Conservation (phyloP, 768 basidiomycete genomes). For the Calocera cornea region DNA sequence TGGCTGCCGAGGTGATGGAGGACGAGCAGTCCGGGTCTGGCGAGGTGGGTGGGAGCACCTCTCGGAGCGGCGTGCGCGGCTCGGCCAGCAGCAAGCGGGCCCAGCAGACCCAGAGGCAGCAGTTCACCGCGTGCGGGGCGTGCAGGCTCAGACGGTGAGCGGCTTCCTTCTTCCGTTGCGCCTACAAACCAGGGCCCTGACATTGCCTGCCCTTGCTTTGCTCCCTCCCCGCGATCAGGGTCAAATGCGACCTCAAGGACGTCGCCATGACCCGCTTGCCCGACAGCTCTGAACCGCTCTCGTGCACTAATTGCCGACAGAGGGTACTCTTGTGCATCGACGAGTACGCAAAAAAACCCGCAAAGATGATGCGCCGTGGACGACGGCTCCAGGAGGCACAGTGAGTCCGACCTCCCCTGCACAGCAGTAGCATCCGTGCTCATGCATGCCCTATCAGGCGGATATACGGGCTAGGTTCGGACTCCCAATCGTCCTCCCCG, state of each 20-base stretch:
- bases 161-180: not conserved
- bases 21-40: not conserved
- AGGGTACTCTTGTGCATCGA: slow-evolving; percentile 92
- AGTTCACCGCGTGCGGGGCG: slow-evolving; percentile 88
- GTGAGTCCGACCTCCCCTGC: slow-evolving; percentile 35
- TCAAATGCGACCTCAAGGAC: slow-evolving; percentile 89
- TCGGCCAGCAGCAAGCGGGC: not conserved
- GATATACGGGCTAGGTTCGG: slow-evolving; percentile 6
- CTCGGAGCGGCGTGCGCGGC: not conserved
- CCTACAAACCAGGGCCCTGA: not conserved
- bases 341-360: slow-evolving; percentile 83
- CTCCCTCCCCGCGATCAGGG: slow-evolving; percentile 33
- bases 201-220: no score
- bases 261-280: slow-evolving; percentile 26
- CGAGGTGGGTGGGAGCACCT: not conserved
- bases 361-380: slow-evolving; percentile 68
- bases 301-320: slow-evolving; percentile 83
- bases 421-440: not conserved
- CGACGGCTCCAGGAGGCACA: slow-evolving; percentile 73
- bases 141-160: slow-evolving; percentile 74
- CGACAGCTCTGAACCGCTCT: slow-evolving; percentile 36
- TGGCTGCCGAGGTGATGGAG: not conserved
- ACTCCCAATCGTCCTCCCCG: not conserved
- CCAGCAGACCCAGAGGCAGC: slow-evolving; percentile 61
- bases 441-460: not conserved